Percentiles rank a stretch among this genome's conserved stretches.
Evolutionary conservation across 1,284 basidiomycete genomes (phyloP).

Genomic region (Microbotryomycetes sp.): DNA sequence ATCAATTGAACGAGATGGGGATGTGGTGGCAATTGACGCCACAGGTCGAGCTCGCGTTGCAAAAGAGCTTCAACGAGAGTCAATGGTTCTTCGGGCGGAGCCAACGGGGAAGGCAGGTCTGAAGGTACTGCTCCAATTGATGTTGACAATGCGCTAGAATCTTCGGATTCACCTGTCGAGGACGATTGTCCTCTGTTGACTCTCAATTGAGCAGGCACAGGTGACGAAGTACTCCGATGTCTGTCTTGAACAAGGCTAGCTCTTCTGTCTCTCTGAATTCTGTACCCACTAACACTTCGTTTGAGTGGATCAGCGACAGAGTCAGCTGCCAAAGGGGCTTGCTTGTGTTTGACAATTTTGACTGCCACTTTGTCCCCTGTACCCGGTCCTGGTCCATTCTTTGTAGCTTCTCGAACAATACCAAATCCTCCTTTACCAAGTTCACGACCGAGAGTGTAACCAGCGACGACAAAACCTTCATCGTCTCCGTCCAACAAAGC

Average conservation of each 20-base stretch:
- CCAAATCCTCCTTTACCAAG: slow-evolving; percentile 82
- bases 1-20: slow-evolving; percentile 71
- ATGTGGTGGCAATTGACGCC: slow-evolving; percentile 62
- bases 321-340: slow-evolving; percentile 33
- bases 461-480: slow-evolving; percentile 35
- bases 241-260: slow-evolving; percentile 18
- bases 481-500: slow-evolving; percentile 30
- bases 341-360: slow-evolving; percentile 61
- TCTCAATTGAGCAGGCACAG: slow-evolving; percentile 5
- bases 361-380: slow-evolving; percentile 66
- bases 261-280: slow-evolving; percentile 1
- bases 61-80: slow-evolving; percentile 52
- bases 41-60: slow-evolving; percentile 69
- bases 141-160: slow-evolving; percentile 3
- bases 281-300: background rate
- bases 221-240: slow-evolving; percentile 13
- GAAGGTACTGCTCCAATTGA: slow-evolving; percentile 8
- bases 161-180: background rate
- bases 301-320: background rate
- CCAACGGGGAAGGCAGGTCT: slow-evolving; percentile 1
- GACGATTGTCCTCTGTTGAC: slow-evolving; percentile 5
- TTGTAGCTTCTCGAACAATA: slow-evolving; percentile 66
- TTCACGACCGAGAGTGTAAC: slow-evolving; percentile 68
- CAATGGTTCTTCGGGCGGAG: slow-evolving; percentile 1
- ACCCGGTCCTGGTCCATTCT: slow-evolving; percentile 45